A percentile compares a stretch with the other conserved stretches of the same genome.
Evolutionary conservation across 805 yeast genomes (phyloP).

Genomic region (Diddensiella transvaalensis): DNA sequence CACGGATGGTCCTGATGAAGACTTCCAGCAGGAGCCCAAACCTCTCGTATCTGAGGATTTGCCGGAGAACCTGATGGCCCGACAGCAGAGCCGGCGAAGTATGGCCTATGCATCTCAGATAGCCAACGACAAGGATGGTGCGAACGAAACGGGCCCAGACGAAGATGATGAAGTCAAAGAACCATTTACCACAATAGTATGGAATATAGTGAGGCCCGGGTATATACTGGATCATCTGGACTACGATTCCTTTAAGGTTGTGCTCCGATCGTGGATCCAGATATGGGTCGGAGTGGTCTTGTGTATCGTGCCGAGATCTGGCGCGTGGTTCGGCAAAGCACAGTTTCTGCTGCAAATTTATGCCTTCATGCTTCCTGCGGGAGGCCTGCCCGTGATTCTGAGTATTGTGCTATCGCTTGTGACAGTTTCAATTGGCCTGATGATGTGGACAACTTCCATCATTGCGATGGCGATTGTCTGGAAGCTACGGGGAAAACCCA

Average conservation of each 20-base stretch:
- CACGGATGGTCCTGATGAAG: neutral
- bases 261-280: conserved; percentile 27
- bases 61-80: neutral
- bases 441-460: conserved; percentile 17
- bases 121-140: too few species aligned
- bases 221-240: conserved; percentile 27
- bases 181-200: neutral
- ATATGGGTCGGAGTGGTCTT: conserved; percentile 27
- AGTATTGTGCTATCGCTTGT: conserved; percentile 19
- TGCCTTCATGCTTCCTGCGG: conserved; percentile 26
- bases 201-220: conserved; percentile 2
- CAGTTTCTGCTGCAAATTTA: conserved; percentile 26
- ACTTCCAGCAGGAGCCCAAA: neutral
- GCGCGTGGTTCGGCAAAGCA: conserved; percentile 28
- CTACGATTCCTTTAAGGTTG: conserved; percentile 19
- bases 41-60: neutral
- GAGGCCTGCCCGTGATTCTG: conserved; percentile 26
- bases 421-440: conserved; percentile 14
- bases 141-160: neutral
- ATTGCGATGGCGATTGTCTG: conserved; percentile 26
- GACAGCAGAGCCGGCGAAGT: neutral
- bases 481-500: conserved; percentile 24
- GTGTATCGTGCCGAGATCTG: conserved; percentile 18
- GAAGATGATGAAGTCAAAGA: neutral
- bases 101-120: neutral